Evolutionary conservation across 805 yeast species (phyloP).

Genomic region (Cyberlindnera galapagoensis): DNA sequence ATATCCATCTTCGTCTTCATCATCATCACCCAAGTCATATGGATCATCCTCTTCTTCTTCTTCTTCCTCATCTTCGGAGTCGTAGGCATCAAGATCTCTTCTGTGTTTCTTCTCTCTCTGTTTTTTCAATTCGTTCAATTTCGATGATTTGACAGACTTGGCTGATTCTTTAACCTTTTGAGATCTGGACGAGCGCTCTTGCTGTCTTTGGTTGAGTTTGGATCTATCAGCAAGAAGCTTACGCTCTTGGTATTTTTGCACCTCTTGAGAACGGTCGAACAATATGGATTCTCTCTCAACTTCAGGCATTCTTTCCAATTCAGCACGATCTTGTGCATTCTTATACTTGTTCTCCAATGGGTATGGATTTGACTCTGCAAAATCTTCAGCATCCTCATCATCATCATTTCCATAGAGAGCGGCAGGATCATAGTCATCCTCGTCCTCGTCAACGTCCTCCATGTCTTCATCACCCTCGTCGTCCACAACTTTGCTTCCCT

Average conservation of each 20-base stretch:
- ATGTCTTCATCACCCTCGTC: constrained; percentile 15
- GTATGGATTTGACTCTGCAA: constrained; percentile 61
- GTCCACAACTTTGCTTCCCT: constrained; percentile 21
- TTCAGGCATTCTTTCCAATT: constrained; percentile 71
- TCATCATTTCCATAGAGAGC: constrained; percentile 30
- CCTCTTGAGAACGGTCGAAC: constrained; percentile 87
- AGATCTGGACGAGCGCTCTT: constrained; percentile 31
- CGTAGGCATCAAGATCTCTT: constrained; percentile 30
- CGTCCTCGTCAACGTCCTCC: constrained; percentile 33
- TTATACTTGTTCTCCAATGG: constrained; percentile 91
- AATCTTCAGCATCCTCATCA: constrained; percentile 31
- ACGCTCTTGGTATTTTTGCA: constrained; percentile 84
- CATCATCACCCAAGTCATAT: constrained; percentile 32
- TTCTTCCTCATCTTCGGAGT: constrained; percentile 42
- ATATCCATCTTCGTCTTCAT: constrained; percentile 39
- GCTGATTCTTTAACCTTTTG: constrained; percentile 23
- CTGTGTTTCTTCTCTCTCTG: constrained; percentile 63
- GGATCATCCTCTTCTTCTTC: constrained; percentile 33
- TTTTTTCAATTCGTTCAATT: constrained; percentile 66
- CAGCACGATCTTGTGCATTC: constrained; percentile 68
- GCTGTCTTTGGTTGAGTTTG: constrained; percentile 39
- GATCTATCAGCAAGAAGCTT: constrained; percentile 79
- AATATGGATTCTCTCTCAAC: constrained; percentile 86
- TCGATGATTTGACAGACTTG: constrained; percentile 37
- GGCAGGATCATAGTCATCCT: constrained; percentile 37